Evolutionary conservation across 1,284 basidiomycete species (phyloP).

Genomic region (Tylopilus microsporus): DNA sequence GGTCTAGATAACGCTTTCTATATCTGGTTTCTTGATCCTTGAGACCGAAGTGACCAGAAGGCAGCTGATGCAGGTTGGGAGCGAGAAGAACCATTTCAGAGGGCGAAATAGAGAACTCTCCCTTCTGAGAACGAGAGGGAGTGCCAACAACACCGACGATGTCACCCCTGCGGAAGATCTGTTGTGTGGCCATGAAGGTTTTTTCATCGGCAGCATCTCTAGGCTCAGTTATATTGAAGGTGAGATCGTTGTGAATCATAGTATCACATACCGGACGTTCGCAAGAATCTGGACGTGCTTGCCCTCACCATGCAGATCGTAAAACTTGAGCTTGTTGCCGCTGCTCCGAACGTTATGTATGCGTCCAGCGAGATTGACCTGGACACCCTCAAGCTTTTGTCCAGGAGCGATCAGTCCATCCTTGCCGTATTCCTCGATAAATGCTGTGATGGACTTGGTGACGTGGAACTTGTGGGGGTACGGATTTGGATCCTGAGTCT

Average conservation of each 20-base stretch:
- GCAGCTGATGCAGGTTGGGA: constrained; percentile 94
- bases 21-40: constrained; percentile 97
- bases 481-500: constrained; percentile 84
- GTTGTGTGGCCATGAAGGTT: constrained; percentile 72
- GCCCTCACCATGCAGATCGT: constrained; percentile 92
- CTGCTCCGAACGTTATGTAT: constrained; percentile 87
- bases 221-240: not conserved
- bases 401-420: constrained; percentile 69
- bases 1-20: constrained; percentile 97
- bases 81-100: constrained; percentile 83
- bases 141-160: constrained; percentile 90
- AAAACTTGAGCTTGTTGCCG: constrained; percentile 87
- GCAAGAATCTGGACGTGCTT: constrained; percentile 95
- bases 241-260: not conserved
- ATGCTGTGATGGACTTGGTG: constrained; percentile 71
- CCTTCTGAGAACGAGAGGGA: constrained; percentile 92
- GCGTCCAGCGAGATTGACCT: constrained; percentile 77
- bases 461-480: constrained; percentile 99
- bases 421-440: constrained; percentile 71
- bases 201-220: constrained; percentile 71
- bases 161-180: constrained; percentile 91
- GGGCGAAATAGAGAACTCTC: constrained; percentile 90
- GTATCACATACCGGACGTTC: constrained; percentile 66
- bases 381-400: constrained; percentile 48
- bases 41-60: constrained; percentile 83